Evolutionary conservation across 805 yeast genomes (phyloP), one percentile per base, ranked within the genome.

Genomic region (Zygoascus biomembranicola): DNA sequence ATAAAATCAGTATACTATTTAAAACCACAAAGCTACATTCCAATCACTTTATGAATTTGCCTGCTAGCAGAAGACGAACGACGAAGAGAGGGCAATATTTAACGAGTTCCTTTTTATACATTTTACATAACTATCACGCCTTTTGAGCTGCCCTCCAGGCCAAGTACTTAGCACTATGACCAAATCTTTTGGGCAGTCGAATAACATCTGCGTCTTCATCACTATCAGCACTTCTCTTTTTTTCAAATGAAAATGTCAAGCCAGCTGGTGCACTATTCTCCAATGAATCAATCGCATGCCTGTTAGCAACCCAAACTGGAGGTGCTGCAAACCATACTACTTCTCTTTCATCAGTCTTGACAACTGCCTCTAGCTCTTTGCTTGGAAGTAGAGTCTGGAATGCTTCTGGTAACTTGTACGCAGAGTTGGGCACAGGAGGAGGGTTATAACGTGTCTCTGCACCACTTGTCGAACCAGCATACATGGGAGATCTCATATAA

Each of bases 151-250:
- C 41, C 63, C 77, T 80, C 77, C 77, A 82, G 1, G 88, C 87
- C 64, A 89, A 66, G 63, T 86, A 90, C 62, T 76, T 75, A 1
- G 89, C 87, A 50, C 86, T 79, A 62, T 88, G 95, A 5, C 95
- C 89, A 39, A 83, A 64, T 39, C 77, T 77, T 39, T 52, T 55
- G 9, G 64, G 56, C 2, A 52, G 58, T 3, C 63, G 62, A 3
- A 58, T 60, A n/a, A 61, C 63, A n/a, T 59, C 56, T 41, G 62
- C 66, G 20, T 59, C 59, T 28, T 56, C 61, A 14, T 59, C 49
- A 58, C 55, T 63, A 31, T 54, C 56, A 23, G 53, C 35, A n/a
- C 14, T 52, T 16, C 52, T 47, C 19, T 39, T 47, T 16, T 45
- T 26, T 14, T 43, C 56, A n/a, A 60, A 37, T 58, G 63, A 19